Conservation (phyloP, 1,284 basidiomycete genomes). For the Ceratorhiza oryzae-sativae region DNA sequence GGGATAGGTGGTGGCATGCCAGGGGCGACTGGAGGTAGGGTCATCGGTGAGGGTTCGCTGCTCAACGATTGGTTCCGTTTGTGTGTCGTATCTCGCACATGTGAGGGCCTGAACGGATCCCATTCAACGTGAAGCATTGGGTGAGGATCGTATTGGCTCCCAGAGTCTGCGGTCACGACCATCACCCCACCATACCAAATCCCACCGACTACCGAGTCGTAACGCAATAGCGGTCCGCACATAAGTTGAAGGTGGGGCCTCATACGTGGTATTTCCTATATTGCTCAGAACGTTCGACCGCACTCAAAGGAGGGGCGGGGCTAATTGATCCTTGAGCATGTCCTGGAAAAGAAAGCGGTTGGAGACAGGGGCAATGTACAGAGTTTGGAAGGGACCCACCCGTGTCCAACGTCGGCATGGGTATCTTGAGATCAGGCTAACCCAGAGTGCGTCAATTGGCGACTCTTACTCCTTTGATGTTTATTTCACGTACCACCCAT, state of each 20-base stretch:
- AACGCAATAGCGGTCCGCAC: conserved; percentile 84
- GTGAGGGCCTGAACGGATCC: conserved; percentile 62
- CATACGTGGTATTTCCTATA: conserved; percentile 66
- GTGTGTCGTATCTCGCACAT: not conserved
- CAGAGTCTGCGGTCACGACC: conserved; percentile 82
- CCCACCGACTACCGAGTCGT: conserved; percentile 84
- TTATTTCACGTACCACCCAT: conserved; percentile 24
- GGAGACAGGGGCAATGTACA: not conserved
- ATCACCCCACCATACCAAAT: conserved; percentile 89
- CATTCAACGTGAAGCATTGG: conserved; percentile 80
- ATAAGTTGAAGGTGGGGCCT: conserved; percentile 62
- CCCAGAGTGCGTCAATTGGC: not conserved
- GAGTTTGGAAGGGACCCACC: not conserved
- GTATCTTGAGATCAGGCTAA: conserved; percentile 25
- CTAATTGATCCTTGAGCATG: not conserved
- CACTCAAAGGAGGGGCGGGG: conserved; percentile 52
- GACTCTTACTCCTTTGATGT: not conserved
- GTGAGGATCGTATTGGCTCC: conserved; percentile 78
- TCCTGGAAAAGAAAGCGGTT: not conserved
- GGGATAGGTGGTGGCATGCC: conserved; percentile 9
- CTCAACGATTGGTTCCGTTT: conserved; percentile 11
- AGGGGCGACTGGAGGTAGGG: not conserved
- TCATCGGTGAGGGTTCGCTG: conserved; percentile 4
- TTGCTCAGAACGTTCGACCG: conserved; percentile 66
- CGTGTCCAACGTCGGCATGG: not conserved